phyloP scores from a whole-genome alignment of 1,284 basidiomycete genomes.

The Moniliophthora roreri region DNA sequence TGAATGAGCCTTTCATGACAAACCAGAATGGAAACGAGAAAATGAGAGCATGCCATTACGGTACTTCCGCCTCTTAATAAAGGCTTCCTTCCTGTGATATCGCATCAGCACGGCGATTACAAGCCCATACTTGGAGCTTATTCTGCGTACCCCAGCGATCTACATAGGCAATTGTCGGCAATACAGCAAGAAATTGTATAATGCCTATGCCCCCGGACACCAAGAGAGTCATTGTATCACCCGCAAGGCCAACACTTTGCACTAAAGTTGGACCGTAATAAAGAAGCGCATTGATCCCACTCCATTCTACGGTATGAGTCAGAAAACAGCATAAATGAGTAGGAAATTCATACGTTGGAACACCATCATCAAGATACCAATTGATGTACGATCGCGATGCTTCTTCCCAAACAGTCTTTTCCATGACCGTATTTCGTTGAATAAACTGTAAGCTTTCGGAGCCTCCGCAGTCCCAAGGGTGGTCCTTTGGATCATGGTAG shows the following conservation, averaged over 20 bases:
- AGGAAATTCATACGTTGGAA: constrained; percentile 64
- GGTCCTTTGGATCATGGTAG: constrained; percentile 44
- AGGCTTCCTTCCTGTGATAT: constrained; percentile 58
- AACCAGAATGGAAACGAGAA: constrained; percentile 69
- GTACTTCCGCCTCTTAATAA: constrained; percentile 67
- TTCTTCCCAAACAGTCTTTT: constrained; percentile 48
- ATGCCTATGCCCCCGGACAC: constrained; percentile 81
- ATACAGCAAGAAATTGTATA: constrained; percentile 72
- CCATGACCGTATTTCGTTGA: constrained; percentile 52
- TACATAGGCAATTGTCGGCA: constrained; percentile 72
- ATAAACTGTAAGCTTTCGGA: constrained; percentile 13
- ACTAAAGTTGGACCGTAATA: constrained; percentile 82
- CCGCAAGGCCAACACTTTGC: constrained; percentile 55
- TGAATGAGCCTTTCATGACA: constrained; percentile 8
- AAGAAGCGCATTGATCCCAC: constrained; percentile 77
- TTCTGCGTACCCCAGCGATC: constrained; percentile 64
- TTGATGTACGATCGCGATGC: constrained; percentile 58
- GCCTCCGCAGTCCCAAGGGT: constrained; percentile 13
- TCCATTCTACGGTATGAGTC: constrained; percentile 59
- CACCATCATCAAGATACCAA: constrained; percentile 74
- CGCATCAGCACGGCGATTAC: neutral
- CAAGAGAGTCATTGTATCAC: constrained; percentile 53
- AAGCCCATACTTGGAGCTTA: neutral
- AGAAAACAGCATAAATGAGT: neutral
- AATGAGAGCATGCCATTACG: constrained; percentile 73